Evolutionary conservation across 805 yeast species (phyloP).

Genomic region (Debaryomyces hansenii): DNA sequence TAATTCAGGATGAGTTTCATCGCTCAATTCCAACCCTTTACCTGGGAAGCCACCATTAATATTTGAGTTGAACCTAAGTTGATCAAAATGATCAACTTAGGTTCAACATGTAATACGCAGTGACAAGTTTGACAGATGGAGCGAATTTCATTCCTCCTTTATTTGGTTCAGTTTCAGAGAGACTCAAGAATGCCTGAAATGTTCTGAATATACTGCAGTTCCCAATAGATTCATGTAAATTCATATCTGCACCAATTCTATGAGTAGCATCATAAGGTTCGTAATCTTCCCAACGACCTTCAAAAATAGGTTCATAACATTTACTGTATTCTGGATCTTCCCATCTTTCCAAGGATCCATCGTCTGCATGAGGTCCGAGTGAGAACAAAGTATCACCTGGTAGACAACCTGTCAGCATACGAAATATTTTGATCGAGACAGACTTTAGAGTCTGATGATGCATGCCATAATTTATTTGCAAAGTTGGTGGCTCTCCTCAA

Average conservation of each 20-base stretch:
- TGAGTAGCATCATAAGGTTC: slow-evolving; percentile 40
- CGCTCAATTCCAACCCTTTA: slow-evolving; percentile 30
- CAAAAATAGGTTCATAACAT: slow-evolving; percentile 35
- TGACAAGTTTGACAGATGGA: slow-evolving; percentile 35
- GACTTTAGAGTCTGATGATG: slow-evolving; percentile 21
- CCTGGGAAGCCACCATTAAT: slow-evolving; percentile 43
- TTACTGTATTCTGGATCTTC: slow-evolving; percentile 40
- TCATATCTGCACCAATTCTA: slow-evolving; percentile 31
- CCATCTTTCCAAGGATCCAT: slow-evolving; percentile 48
- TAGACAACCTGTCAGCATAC: slow-evolving; percentile 44
- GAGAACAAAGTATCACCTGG: slow-evolving; percentile 30
- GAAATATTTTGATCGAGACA: slow-evolving; percentile 31
- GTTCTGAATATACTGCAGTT: slow-evolving; percentile 38
- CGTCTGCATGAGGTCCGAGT: slow-evolving; percentile 41
- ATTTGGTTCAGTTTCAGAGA: slow-evolving; percentile 35
- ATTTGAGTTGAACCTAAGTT: slow-evolving; percentile 25
- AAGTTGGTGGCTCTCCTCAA: too few relatives aligned
- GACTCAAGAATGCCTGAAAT: slow-evolving; percentile 46
- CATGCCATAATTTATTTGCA: slow-evolving; percentile 27
- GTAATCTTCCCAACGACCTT: slow-evolving; percentile 43
- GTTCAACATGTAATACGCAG: slow-evolving; percentile 42
- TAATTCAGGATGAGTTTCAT: slow-evolving; percentile 28
- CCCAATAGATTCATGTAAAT: slow-evolving; percentile 24
- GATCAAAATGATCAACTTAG: slow-evolving; percentile 32
- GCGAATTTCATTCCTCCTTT: slow-evolving; percentile 40